Evolutionary conservation across 164 flowering plant genomes (phyloP).

Genomic region (Dillenia turbinata): DNA sequence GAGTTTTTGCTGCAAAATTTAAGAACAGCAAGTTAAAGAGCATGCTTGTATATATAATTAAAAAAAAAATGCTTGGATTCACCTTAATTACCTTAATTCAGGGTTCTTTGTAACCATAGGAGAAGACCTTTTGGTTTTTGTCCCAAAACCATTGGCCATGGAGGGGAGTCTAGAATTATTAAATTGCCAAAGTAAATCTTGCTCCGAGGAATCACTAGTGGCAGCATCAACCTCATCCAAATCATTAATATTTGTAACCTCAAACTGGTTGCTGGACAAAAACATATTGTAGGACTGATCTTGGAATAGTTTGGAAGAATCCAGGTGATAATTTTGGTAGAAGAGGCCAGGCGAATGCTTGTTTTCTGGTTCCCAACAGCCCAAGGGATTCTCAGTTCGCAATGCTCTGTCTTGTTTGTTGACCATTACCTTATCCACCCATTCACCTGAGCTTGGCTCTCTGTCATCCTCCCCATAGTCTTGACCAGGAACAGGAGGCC

Average conservation of each 20-base stretch:
- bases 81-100: constrained; percentile 44
- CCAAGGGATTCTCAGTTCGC: constrained; percentile 32
- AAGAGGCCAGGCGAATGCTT: constrained; percentile 35
- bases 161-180: constrained; percentile 54
- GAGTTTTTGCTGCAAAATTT: constrained; percentile 31
- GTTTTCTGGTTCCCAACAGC: constrained; percentile 52
- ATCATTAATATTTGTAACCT: constrained; percentile 44
- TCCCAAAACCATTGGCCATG: constrained; percentile 35
- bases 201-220: constrained; percentile 91
- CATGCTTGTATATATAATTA: neutral
- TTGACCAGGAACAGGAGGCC: constrained; percentile 62
- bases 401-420: constrained; percentile 61
- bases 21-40: neutral
- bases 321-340: constrained; percentile 56
- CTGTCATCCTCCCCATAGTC: constrained; percentile 49
- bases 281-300: constrained; percentile 43
- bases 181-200: constrained; percentile 82
- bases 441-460: constrained; percentile 59
- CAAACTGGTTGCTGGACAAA: constrained; percentile 35
- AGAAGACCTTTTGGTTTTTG: constrained; percentile 47
- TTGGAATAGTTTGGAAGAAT: constrained; percentile 39
- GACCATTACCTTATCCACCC: constrained; percentile 97
- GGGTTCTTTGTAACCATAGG: constrained; percentile 47
- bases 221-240: constrained; percentile 78
- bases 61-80: neutral